Evolutionary conservation across 208 protist genomes (phyloP), one percentile per base, ranked within the genome.

Genomic region (Leishmania gerbilli): DNA sequence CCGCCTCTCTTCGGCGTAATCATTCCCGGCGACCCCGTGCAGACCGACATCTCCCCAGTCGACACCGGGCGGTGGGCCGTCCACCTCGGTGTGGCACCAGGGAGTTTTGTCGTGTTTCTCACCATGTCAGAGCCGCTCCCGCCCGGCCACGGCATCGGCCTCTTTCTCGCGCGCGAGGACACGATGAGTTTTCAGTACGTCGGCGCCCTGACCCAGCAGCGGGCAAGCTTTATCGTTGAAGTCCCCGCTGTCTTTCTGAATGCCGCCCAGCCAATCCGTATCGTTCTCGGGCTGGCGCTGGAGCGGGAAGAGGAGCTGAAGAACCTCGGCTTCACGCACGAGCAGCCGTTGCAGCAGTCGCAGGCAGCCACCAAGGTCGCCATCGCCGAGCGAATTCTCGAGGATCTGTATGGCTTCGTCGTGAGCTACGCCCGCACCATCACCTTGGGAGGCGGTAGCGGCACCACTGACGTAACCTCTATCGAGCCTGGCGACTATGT

Each of bases 391-490:
- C 81, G 89, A 15, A 76, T 97, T 42, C 84, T 95, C 51, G 86
- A 92, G 76, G 92, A 96, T 71, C 69, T 97, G 6, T 97, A 90
- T 72, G 85, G 89, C 37, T 96, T 96, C 83, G 82, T 95, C 1
- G 45, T 76, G 15, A 95, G 90, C 72, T 95, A 97, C 81, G 92
- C 87, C 0, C 87, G 87, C 3, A 79, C 60, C 17, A 72, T 85
- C 49, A 82, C 79, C 60, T 31, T n/a, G 69, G 51, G 37, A 60
- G 60, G 69, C 76, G 79, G 45, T 6, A 71, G 45, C 17, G 40
- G 55, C 13, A 42, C 15, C 1, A 55, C 11, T 67, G 82, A 34
- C 9, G 27, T 81, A 4, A n/a, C 51, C 3, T 71, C 60, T 13
- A 55, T 91, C 53, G 76, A 84, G 11, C 82, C 80, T 21, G 91